Evolutionary conservation across 768 basidiomycete species (phyloP), one percentile per base, ranked within the genome.

Genomic region (Cantharellus cinnabarinus): DNA sequence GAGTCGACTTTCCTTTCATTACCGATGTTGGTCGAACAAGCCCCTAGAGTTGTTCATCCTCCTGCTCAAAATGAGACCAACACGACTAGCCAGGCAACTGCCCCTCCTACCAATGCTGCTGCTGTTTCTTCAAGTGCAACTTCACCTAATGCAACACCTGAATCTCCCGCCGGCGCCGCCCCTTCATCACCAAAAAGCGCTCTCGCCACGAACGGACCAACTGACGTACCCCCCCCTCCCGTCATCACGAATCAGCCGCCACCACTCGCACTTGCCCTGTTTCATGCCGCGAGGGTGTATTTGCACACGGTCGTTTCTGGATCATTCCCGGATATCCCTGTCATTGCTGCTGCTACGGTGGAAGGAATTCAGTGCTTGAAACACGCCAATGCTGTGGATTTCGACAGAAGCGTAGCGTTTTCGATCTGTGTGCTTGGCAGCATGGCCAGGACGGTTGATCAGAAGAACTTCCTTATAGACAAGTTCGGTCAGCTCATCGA

Each of bases 241-340:
- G 20, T 29, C 35, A 15, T 10, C 29, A 35, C 39, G 57, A 37
- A 48, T 48, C 10, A 40, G 38, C 10, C 48, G 58, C 20, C 20
- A 29, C 20, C 20, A 29, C 20, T 29, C 20, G 59, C 34, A 34
- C 42, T 56, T 29, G 56, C 51, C 71, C 73, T 74, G 62, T 90
- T 89, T 75, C 81, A 85, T 58, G 79, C 85, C 55, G 79, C 87
- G 20, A 73, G 75, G 53, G 76, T 89, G 44, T 89, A 86, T 70
- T 75, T 90, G 44, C 80, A 81, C 65, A 77, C 82, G 14, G 82
- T 89, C 63, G 74, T 89, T 51, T 85, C 83, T 42, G 85, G 83
- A 3, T 80, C 84, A 67, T 73, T 72, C 63, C 85, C 87, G 85
- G 84, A 79, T 65, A 81, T 87, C 35, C 76, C 80, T 55, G 85